A percentile compares a stretch with the other conserved stretches of the same genome.
These are phyloP conservation scores for Aphanomyces euteiches DNA, from an alignment of 352 stramenopile genomes.

Conservation along the genomic window DNA sequence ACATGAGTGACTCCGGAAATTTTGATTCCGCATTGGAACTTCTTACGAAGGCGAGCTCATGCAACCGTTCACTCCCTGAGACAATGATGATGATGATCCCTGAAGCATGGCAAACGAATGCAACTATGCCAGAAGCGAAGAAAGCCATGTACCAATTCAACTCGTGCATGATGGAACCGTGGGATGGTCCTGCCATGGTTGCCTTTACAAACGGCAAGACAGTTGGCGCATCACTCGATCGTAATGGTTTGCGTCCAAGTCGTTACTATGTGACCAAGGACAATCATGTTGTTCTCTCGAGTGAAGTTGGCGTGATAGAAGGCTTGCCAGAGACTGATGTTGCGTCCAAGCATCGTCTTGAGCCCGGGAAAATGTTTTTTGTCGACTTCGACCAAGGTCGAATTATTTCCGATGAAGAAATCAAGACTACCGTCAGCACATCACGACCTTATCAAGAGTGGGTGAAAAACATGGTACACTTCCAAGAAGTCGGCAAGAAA, in stretches of 20 bases:
- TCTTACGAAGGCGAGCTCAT: constrained; percentile 87
- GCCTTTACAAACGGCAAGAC: constrained; percentile 95
- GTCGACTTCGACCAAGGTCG: constrained; percentile 93
- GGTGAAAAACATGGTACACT: constrained; percentile 88
- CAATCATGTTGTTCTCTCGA: constrained; percentile 93
- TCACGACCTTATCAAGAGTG: constrained; percentile 89
- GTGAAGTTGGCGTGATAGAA: constrained; percentile 93
- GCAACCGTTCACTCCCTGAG: constrained; percentile 90
- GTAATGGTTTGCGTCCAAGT: constrained; percentile 93
- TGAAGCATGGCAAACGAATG: constrained; percentile 96
- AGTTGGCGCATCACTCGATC: constrained; percentile 95
- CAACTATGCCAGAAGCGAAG: constrained; percentile 87
- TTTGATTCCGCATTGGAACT: constrained; percentile 95
- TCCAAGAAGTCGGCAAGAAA: constrained; percentile 63
- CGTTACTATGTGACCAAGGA: constrained; percentile 97
- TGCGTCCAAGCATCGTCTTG: constrained; percentile 91
- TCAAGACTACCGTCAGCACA: constrained; percentile 90
- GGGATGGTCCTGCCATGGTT: constrained; percentile 98
- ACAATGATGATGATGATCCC: constrained; percentile 98
- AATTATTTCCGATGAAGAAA: constrained; percentile 94
- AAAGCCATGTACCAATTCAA: constrained; percentile 98
- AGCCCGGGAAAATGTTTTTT: constrained; percentile 97
- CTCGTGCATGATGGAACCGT: constrained; percentile 96
- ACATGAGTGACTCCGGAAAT: constrained; percentile 96
- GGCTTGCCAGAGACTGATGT: constrained; percentile 89